Conservation (phyloP, 164 flowering plant genomes). For the Buxus sempervirens region DNA sequence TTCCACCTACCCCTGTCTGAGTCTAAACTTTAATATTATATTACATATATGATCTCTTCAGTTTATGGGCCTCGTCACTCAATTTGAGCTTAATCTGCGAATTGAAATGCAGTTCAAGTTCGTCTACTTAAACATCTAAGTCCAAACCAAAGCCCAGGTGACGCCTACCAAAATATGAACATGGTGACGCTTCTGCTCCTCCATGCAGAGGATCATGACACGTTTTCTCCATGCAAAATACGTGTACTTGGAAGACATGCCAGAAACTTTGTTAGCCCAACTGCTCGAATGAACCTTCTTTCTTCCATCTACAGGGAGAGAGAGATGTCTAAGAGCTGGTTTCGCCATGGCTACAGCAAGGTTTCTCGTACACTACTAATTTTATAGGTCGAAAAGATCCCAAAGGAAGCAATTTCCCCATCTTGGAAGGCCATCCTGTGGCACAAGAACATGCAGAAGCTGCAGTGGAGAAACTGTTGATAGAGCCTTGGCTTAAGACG, state of each 20-base stretch:
- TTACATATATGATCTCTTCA: no score
- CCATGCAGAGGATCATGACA: background rate
- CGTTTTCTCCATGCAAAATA: background rate
- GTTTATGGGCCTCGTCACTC: no score
- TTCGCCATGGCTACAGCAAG: constrained; percentile 12
- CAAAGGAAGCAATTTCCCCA: constrained; percentile 29
- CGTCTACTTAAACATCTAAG: no score
- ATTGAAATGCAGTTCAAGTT: no score
- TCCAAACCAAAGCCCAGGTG: no score
- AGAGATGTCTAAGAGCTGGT: constrained; percentile 8
- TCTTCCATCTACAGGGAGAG: constrained; percentile 3
- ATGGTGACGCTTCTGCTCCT: no score
- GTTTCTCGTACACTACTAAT: constrained; percentile 7
- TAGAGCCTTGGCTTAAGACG: constrained; percentile 83
- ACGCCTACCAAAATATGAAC: no score
- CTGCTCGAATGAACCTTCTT: background rate
- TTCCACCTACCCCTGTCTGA: no score
- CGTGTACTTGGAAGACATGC: background rate
- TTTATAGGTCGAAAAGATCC: constrained; percentile 3
- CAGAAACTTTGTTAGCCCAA: no score
- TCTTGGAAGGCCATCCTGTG: constrained; percentile 44
- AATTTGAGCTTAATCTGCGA: no score
- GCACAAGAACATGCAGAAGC: constrained; percentile 48
- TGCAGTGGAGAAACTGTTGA: constrained; percentile 38
- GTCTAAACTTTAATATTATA: no score